phyloP scores from a whole-genome alignment of 129 eudicot species.

The Flaveria bidentis region DNA sequence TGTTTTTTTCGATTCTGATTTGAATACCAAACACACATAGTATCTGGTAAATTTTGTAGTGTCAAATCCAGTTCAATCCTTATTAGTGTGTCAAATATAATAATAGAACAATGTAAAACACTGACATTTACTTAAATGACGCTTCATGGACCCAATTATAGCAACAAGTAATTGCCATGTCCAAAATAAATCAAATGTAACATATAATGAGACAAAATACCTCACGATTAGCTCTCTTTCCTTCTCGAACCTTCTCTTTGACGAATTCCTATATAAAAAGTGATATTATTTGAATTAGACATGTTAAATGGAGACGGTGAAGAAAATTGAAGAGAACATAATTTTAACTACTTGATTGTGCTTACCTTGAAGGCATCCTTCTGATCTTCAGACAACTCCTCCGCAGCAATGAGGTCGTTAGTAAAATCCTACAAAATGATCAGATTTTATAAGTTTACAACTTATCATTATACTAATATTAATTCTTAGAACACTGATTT shows the following conservation, averaged over 20 bases:
- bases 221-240: conserved; percentile 84
- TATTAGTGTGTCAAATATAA: neutral
- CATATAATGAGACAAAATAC: conserved; percentile 31
- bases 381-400: conserved; percentile 66
- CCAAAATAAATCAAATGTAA: neutral
- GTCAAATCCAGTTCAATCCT: neutral
- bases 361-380: conserved; percentile 82
- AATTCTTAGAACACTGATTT: neutral
- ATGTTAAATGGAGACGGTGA: neutral
- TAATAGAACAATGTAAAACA: neutral
- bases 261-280: conserved; percentile 51
- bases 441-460: neutral
- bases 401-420: conserved; percentile 66
- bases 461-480: neutral
- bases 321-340: neutral
- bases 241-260: conserved; percentile 81
- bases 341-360: neutral
- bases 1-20: too few relatives aligned
- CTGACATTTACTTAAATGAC: neutral
- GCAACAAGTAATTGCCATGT: neutral
- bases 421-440: conserved; percentile 59
- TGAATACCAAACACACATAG: neutral
- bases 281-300: neutral
- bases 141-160: neutral
- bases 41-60: neutral